Conservation (phyloP, 73 alveolate species). For the Paramecium bursaria region DNA sequence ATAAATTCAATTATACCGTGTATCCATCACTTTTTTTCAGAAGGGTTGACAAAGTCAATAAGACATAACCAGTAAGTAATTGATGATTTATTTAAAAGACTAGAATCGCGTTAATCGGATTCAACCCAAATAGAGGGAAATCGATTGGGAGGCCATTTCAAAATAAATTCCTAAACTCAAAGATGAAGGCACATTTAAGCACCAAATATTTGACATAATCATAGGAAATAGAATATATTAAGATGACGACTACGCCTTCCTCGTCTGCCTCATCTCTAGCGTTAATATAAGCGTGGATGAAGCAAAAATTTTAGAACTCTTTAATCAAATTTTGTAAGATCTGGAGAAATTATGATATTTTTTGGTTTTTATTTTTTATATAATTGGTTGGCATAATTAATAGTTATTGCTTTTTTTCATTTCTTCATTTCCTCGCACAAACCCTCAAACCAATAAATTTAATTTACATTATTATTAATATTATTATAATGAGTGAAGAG, state of each 20-base stretch:
- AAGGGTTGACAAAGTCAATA: slow-evolving; percentile 51
- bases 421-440: too few relatives aligned
- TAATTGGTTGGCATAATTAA: too few relatives aligned
- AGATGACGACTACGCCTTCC: slow-evolving; percentile 57
- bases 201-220: slow-evolving; percentile 4
- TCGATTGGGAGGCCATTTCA: slow-evolving; percentile 48
- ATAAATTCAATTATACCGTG: slow-evolving; percentile 14
- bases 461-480: too few relatives aligned
- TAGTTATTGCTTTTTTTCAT: too few relatives aligned
- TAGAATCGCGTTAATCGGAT: slow-evolving; percentile 9
- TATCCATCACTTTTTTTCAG: slow-evolving; percentile 49
- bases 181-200: neutral
- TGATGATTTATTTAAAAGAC: slow-evolving; percentile 25
- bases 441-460: too few relatives aligned
- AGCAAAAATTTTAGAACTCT: slow-evolving; percentile 10
- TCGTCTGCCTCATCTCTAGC: slow-evolving; percentile 26
- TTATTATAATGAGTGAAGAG: too few relatives aligned
- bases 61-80: slow-evolving; percentile 60
- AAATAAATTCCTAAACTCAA: slow-evolving; percentile 1
- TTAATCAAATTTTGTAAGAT: slow-evolving; percentile 14
- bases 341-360: neutral
- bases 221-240: slow-evolving; percentile 21
- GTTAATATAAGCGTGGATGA: slow-evolving; percentile 40
- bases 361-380: too few relatives aligned
- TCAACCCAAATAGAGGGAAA: neutral